Evolutionary conservation across 805 yeast species (phyloP), one percentile per base, ranked within the genome.

Genomic region (Candida broadrunensis): DNA sequence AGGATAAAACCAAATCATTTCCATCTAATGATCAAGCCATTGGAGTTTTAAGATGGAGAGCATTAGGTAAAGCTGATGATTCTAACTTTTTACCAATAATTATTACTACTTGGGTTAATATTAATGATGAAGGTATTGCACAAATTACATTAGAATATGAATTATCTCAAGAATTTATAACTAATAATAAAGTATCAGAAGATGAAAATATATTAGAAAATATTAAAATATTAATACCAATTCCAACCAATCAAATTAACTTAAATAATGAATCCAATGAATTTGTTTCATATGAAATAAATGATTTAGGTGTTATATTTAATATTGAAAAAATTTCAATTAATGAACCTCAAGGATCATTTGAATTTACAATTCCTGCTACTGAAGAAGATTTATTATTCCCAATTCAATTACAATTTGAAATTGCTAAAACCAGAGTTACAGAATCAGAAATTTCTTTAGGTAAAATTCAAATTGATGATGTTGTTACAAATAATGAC

Each of bases 31-130:
- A 89, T 60, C 91, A 88, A 58, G 80, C 88, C 37, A 75, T 91
- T 50, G 95, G 96, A 48, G 95, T 91, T 23, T 77, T 93, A 54
- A 84, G 96, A 73, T 91, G 98, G 98, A 83, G 88, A 61, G 82
- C 83, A 34, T 74, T 72, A 33, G 86, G 85, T 26, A 75, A 78
- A 47, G 72, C 69, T 21, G 88, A 81, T 44, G 81, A 80, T 35
- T 72, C 74, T 42, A 52, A 60, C n/a, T 59, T 68, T 41, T 52
- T 75, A 39, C 98, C 98, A 25, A 63, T 91, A 39, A 72, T 78
- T 35, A 72, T 93, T 48, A 83, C 91, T 30, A 82, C 90, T 30
- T 91, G 99, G 99, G 83, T 88, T 38, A 74, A 76, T 43, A 79
- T 80, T 27, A 75, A 81, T 43, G 80, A 77, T 35, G 35, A 37